Conservation (phyloP, 257 asterid genomes). For the Gardenia jasminoides region DNA sequence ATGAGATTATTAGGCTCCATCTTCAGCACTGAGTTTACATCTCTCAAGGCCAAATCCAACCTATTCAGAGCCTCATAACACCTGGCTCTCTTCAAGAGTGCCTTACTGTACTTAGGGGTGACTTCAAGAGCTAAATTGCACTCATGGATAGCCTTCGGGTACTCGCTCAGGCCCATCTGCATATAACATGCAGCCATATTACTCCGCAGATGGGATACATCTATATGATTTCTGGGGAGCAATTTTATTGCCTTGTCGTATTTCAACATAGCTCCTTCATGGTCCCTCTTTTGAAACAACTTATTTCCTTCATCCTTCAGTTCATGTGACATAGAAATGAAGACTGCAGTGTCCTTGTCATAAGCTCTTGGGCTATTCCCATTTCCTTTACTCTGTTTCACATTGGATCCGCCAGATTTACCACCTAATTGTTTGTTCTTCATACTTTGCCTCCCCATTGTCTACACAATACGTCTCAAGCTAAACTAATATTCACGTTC, state of each 20-base stretch:
- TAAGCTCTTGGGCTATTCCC: constrained; percentile 40
- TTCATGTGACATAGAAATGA: constrained; percentile 63
- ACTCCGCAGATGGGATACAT: constrained; percentile 69
- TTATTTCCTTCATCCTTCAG: constrained; percentile 74
- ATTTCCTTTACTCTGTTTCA: constrained; percentile 30
- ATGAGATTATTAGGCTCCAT: constrained; percentile 75
- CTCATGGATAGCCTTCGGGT: constrained; percentile 75
- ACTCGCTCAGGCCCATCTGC: constrained; percentile 80
- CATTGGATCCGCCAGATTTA: constrained; percentile 41
- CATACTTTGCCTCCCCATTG: constrained; percentile 64
- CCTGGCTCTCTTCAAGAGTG: constrained; percentile 81
- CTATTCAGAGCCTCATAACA: constrained; percentile 81
- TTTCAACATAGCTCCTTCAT: constrained; percentile 69
- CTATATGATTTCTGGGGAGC: constrained; percentile 79
- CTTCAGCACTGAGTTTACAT: constrained; percentile 55
- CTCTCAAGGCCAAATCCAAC: constrained; percentile 71
- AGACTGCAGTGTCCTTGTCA: constrained; percentile 61
- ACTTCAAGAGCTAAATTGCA: constrained; percentile 90
- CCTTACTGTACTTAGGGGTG: constrained; percentile 79
- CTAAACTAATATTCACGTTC: constrained; percentile 18
- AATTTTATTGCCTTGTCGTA: constrained; percentile 72
- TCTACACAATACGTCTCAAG: constrained; percentile 29
- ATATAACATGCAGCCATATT: constrained; percentile 83
- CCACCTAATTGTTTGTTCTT: constrained; percentile 39
- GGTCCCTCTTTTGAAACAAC: constrained; percentile 67